Evolutionary conservation across 768 basidiomycete species (phyloP).

Genomic region (Lactarius trivialis): DNA sequence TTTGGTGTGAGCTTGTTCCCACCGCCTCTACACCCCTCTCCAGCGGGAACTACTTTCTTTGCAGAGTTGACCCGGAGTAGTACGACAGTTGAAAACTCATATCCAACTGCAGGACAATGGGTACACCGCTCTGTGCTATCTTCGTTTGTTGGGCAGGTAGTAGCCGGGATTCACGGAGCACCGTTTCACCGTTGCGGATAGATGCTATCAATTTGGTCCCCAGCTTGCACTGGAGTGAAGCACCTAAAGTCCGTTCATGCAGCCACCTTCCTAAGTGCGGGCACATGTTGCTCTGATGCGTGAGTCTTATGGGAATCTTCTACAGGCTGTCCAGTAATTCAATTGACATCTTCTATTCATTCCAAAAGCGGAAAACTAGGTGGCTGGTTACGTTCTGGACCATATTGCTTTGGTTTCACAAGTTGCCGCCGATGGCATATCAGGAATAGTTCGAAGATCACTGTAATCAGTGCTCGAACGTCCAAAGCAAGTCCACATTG

Average conservation of each 20-base stretch:
- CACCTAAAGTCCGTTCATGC: neutral
- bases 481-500: neutral
- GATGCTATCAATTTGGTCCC: neutral
- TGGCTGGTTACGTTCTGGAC: neutral
- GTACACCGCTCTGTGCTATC: neutral
- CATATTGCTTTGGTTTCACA: neutral
- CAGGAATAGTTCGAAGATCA: neutral
- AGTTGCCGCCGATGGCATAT: neutral
- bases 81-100: neutral
- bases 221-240: neutral
- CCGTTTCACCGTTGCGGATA: neutral
- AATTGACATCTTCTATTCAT: neutral
- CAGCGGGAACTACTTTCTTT: neutral
- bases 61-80: too few species aligned
- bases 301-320: neutral
- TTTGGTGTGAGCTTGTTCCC: too few species aligned
- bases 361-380: neutral
- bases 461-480: neutral
- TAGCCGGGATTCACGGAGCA: neutral
- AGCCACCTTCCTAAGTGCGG: neutral
- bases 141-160: neutral
- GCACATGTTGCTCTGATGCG: neutral
- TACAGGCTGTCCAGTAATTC: neutral
- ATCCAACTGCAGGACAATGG: neutral
- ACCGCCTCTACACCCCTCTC: neutral